Evolutionary conservation across 805 yeast genomes (phyloP), one percentile per base, ranked within the genome.

Genomic region (Lachancea lanzarotensis): DNA sequence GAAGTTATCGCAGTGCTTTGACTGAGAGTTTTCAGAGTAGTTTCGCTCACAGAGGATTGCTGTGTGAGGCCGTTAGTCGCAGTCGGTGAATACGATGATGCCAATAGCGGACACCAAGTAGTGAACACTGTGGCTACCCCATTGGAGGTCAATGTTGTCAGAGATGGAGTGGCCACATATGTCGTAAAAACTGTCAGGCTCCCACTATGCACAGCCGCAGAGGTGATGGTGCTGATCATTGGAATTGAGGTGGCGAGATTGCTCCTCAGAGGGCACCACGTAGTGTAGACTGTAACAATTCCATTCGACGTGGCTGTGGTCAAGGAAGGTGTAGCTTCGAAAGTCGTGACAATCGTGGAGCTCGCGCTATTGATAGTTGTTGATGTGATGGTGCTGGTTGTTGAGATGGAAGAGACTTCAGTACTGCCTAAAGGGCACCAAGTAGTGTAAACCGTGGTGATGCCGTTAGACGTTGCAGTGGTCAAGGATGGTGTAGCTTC

Each of bases 41-140:
- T 13, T 3, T 29, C 11, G 31, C 31, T 29, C 13, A 11, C 7
- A 13, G 31, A 11, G 13, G 31, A 11, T 11, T 13, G 13, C 12
- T 13, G 6, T 32, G 19, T 16, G 16, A 9, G 7, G 18, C 4
- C 16, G 35, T 16, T 32, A 11, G 11, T 32, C 13, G 16, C 11
- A 4, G 35, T 16, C 19, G 35, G 15, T 6, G 35, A 17, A n/a
- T 31, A 19, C 18, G 4, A 4, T 5, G 32, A n/a, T 3, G n/a
- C 18, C 16, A 5, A 30, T 19, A 46, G 30, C 5, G 54, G 49
- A 25, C 49, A 46, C 49, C 49, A 44, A 32, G 61, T 57, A 25
- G 60, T 56, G 52, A 50, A 56, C 10, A 36, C 42, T 1, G 51
- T 46, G 15, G 36, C 35, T 4, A 19, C 17, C 16, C 45, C 45